phyloP scores from a whole-genome alignment of 352 stramenopile species.

The Phytopythium boreale region DNA sequence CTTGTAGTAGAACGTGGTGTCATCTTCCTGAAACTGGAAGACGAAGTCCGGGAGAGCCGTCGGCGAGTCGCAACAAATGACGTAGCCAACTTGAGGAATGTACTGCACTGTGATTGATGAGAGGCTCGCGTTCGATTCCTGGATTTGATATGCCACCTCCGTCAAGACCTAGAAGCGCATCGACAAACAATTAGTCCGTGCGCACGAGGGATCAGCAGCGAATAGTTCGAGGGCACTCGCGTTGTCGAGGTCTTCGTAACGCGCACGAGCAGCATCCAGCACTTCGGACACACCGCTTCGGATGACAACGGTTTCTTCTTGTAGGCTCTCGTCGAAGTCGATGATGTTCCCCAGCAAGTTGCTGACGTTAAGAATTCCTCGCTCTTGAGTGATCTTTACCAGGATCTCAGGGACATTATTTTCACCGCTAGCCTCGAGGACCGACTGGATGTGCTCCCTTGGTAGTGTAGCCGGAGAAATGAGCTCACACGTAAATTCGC shows the following conservation, averaged over 20 bases:
- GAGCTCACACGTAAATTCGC: neutral
- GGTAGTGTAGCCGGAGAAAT: neutral
- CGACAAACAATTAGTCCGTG: neutral
- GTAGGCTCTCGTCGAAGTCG: conserved; percentile 74
- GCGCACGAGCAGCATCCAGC: conserved; percentile 59
- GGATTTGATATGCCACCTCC: conserved; percentile 79
- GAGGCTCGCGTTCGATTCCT: conserved; percentile 67
- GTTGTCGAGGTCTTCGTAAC: conserved; percentile 85
- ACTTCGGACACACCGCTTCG: conserved; percentile 66
- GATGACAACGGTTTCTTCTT: conserved; percentile 62
- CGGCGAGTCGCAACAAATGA: conserved; percentile 72
- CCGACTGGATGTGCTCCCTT: neutral
- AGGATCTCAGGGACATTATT: neutral
- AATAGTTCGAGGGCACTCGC: conserved; percentile 19
- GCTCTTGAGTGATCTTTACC: conserved; percentile 18
- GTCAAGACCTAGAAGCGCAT: conserved; percentile 58
- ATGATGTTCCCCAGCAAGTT: conserved; percentile 85
- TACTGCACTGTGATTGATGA: conserved; percentile 83
- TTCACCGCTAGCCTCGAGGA: neutral
- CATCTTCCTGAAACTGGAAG: conserved; percentile 88
- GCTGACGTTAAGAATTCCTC: conserved; percentile 48
- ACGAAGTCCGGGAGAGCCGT: conserved; percentile 72
- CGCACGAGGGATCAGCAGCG: neutral
- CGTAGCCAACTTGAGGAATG: conserved; percentile 86
- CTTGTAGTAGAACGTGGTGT: conserved; percentile 87